Base-by-base conservation (phyloP, 352 stramenopile genomes). In the Pythium phragmitis region DNA sequence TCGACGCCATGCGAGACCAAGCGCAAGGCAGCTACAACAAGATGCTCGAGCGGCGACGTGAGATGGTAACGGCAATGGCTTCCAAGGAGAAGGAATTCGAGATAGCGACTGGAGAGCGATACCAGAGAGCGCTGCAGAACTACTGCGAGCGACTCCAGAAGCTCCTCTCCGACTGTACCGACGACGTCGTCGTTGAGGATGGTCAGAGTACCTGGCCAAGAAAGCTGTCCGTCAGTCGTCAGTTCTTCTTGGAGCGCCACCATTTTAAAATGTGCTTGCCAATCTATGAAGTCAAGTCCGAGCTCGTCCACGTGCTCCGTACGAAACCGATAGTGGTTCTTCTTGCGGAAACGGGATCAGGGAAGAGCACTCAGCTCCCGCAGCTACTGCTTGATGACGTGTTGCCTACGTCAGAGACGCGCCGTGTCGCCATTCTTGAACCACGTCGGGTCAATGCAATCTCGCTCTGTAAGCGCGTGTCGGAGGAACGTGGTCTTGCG, bases 351-450 rank as follows among this genome's bases (percentile, higher is more conserved):
- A 76, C 70, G 28, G 70, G 70, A 6, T 76, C 65, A 14, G 70
- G 70, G 1, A 76, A 76, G 41, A 72, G 65, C 30, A 77, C 70
- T 1, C 67, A 73, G 37, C 52, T 77, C 2, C 70, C 67, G 5
- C 70, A 77, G 21, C 45, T 75, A 12, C 39, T 77, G 5, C 23
- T 77, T 7, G 65, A 75, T 21, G 49, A 70, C 21, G 57, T 75
- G 4, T 7, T 77, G 16, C 42, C 56, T 0, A 13, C 11, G 12
- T 19, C 12, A 2, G 56, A 73, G 16, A 54, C 33, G 12, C 47
- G 55, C 2, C 59, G 67, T 13, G 61, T 74, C 51, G 57, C 57
- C 14, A 57, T 77, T 17, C 54, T 73, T 7, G 21, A 75, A 28
- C 67, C 70, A 14, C 65, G 70, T 13, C 67, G 70, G 8, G 58